A percentile compares a stretch with the other conserved stretches of the same genome.
These are phyloP conservation scores for Tilletia walkeri DNA, from an alignment of 1,284 basidiomycete species.

Conservation along the genomic window DNA sequence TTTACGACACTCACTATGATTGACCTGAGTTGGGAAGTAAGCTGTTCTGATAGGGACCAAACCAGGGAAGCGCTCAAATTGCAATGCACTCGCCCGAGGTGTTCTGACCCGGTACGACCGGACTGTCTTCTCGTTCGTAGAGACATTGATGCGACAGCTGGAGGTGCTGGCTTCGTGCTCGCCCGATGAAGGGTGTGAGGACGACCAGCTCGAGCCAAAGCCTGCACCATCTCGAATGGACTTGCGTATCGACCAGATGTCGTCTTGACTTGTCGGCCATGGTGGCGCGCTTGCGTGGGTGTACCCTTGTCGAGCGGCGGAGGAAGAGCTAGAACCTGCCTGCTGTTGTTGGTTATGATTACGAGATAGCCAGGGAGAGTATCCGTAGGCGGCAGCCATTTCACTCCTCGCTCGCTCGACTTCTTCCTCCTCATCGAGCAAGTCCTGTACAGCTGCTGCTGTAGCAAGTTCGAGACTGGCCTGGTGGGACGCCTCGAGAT, in stretches of 20 bases:
- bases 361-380: neutral
- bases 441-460: constrained; percentile 10
- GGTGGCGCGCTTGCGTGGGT: no score
- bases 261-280: neutral
- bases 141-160: constrained; percentile 35
- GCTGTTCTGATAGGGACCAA: neutral
- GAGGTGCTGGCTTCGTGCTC: neutral
- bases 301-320: neutral
- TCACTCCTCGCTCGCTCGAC: constrained; percentile 24
- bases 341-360: neutral
- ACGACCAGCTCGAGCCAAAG: neutral
- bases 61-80: constrained; percentile 34
- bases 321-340: no score
- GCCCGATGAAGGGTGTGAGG: neutral
- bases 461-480: constrained; percentile 3
- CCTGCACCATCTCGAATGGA: neutral
- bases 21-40: neutral
- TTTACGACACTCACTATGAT: constrained; percentile 10
- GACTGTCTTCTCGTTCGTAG: constrained; percentile 50
- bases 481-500: neutral
- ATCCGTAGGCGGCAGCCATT: constrained; percentile 18
- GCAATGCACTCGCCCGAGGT: constrained; percentile 60
- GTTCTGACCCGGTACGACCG: constrained; percentile 57
- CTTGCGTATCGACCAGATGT: neutral
- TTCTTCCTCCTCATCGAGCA: constrained; percentile 26